Base-by-base conservation (phyloP, 2,329 filamentous ascomycete genomes). In the Neodidymelliopsis sp. region DNA sequence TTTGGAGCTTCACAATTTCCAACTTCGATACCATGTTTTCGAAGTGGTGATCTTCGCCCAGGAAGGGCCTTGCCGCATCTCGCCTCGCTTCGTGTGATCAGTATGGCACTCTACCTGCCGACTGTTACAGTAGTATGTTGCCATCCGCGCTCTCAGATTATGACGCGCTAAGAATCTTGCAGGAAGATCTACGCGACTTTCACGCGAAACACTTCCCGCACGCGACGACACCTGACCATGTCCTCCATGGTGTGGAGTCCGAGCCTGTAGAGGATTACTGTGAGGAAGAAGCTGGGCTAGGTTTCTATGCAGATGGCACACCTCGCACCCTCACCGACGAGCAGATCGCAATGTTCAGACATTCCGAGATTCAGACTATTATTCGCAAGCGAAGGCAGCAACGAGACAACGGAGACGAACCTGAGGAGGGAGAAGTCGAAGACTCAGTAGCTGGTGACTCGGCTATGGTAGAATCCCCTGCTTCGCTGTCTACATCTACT, bases 281-380 rank as follows among this genome's bases (percentile, higher is more conserved):
- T 2, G 70, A 78, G 13, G 79, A 81, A 20, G 84, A 86, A 19
- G 88, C 90, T 65, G 84, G 76, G 1, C 77, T 97, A 12, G 93
- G 91, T 13, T 93, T 90, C 72, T 97, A 97, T 60, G 74, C 83
- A 1, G 92, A 97, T 66, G 92, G 93, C 3, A 84, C 86, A 53
- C 94, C 94, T 69, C 87, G 93, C 29, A 96, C 91, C 13, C 79
- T 97, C 62, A 97, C 92, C 8, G 90, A 97, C 65, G 89, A 91
- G 61, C 90, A 97, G 76, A 90, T 97, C 60, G 84, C 84, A 42
- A 93, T 96, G 53, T 97, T 97, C 70, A 83, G 92, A 53, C 90
- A 95, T 67, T 93, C 89, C 2, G 93, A 97, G 72, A 82, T 96
- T 16, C 86, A 94, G 65, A 75, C 83, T 10, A 76, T 96, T 28